Evolutionary conservation across 2,329 filamentous ascomycete genomes (phyloP), one percentile per base, ranked within the genome.

Genomic region (Cercospora sojina): DNA sequence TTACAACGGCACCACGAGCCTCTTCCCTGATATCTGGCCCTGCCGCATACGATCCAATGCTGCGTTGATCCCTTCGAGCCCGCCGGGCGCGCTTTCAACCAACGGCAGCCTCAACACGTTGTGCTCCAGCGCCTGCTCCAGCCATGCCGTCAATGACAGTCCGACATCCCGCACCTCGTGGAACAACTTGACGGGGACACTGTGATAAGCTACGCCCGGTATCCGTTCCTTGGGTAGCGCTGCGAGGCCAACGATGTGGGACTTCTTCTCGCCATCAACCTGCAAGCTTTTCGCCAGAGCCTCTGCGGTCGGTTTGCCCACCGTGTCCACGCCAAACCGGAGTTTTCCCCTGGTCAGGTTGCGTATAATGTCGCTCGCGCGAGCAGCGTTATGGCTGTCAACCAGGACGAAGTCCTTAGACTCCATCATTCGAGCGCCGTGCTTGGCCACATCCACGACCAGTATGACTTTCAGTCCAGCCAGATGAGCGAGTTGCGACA

Each of bases 161-260:
- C 69, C 69, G 10, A 71, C 60, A 23, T 57, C 56, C 3, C 65
- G 69, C 3, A 71, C 69, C 63, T 88, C 86, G 72, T 92, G 90
- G 71, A 91, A 92, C 2, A 91, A 72, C 76, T 92, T 92, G 62
- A 92, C 90, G 0, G 90, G 90, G 0, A 92, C 88, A 0, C 81
- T 85, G 70, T 91, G 89, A 64, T 87, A 83, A 7, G 80, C 76
- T 0, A 86, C 79, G 0, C 81, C 81, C 0, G 80, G 77, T 0
- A 77, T 74, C 2, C 77, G 75, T 2, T 79, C 80, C 71, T 90
- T 91, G 0, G 90, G 90, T 1, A 91, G 71, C 0, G 89, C 89
- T 0, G 87, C 87, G 32, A 92, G 73, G 0, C 89, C 89, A 0
- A 92, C 83, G 0, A 92, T 79, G 76, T 92, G 69, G 18, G 69